Evolutionary conservation across 768 basidiomycete species (phyloP), one percentile per base, ranked within the genome.

Genomic region (Pulveroboletus frians): DNA sequence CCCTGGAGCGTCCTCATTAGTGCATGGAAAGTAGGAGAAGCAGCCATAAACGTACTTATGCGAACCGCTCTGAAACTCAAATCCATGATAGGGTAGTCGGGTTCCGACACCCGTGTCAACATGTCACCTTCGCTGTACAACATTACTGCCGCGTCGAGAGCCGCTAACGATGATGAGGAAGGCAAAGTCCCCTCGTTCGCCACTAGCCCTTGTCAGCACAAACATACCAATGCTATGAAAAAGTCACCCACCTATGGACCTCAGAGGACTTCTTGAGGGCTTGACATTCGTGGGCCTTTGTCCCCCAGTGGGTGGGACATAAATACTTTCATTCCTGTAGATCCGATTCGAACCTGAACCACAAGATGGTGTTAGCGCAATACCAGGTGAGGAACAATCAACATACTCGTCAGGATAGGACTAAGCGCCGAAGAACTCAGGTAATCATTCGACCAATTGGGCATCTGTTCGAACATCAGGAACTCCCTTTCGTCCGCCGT

Each of bases 171-270:
- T 3, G 56, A 51, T 5, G 49, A 49, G 14, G 52, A 34, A 14
- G 41, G 23, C 1, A 35, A 26, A 1, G 26, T 20, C 21, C 11
- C 29, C 29, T 27, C 37, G 8, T 47, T 49, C 32, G 10, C 15
- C 10, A 18, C 50, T 56, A n/a, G 9, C 15, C 18, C n/a, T 37
- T 18, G 43, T 58, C 37, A 47, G 42, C n/a, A 21, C 9, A 13
- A 46, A 23, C 5, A 36, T 6, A 18, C 2, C 21, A 38, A 29
- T 15, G 4, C 3, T 20, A 17, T 4, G n/a, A 3, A 30, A n/a
- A 3, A 30, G 14, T 40, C n/a, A 26, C 59, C 53, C 36, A 64
- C 61, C 2, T 38, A 30, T 35, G 17, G 44, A 15, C 9, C n/a
- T 49, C 31, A 53, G 32, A n/a, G 30, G 40, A 43, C 30, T 35